A percentile compares a stretch with the other conserved stretches of the same genome.
Evolutionary conservation across 805 yeast genomes (phyloP).

Genomic region (Saturnispora besseyi): DNA sequence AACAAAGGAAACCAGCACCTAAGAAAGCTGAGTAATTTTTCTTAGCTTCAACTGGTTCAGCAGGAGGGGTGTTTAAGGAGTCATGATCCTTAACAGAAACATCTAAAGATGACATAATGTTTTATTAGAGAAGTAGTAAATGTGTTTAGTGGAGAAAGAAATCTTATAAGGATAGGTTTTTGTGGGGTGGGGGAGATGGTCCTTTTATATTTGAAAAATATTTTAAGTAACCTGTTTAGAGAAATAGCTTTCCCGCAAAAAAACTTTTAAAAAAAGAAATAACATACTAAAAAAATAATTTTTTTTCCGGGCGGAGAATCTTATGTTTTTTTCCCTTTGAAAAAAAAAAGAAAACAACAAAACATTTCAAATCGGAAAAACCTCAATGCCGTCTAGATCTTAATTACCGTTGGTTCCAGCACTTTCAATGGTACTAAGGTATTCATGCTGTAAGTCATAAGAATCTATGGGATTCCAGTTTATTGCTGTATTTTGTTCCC

Average conservation of each 20-base stretch:
- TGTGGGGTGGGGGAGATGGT: constrained; percentile 1
- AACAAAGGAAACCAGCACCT: constrained; percentile 32
- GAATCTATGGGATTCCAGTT: too few species aligned
- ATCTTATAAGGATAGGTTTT: not conserved
- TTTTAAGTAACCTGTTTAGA: not conserved
- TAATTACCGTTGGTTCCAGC: too few species aligned
- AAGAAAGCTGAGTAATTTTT: constrained; percentile 13
- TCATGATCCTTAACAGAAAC: constrained; percentile 4
- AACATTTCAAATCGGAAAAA: not conserved
- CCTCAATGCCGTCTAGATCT: too few species aligned
- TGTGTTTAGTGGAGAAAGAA: not conserved
- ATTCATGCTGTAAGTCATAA: too few species aligned
- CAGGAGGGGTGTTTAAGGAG: constrained; percentile 2
- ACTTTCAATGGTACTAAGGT: too few species aligned
- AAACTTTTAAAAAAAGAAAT: not conserved
- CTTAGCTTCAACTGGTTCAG: not conserved
- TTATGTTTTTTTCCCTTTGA: not conserved
- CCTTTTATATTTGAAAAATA: not conserved
- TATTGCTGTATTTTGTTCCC: not conserved
- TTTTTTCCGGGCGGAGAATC: not conserved
- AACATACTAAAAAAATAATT: not conserved
- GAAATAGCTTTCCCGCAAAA: constrained; percentile 1
- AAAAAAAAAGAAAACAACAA: not conserved
- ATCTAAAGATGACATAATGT: constrained; percentile 7
- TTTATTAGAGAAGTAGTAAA: not conserved